Conservation (phyloP, 352 stramenopile genomes). For the Phytophthora fragariae region DNA sequence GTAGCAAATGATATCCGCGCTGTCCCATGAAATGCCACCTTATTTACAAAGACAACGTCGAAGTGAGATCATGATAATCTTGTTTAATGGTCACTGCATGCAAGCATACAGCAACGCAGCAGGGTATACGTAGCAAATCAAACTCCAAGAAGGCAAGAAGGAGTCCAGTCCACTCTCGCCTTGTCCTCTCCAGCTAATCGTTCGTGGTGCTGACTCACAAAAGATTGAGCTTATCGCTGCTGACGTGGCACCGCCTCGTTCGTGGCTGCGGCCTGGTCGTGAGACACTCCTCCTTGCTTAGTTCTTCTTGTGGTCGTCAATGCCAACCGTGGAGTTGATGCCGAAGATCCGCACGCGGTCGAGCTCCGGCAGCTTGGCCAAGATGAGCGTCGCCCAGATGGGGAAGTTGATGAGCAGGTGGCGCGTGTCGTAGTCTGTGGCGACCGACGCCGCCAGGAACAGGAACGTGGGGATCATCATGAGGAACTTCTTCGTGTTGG, state of each 20-base stretch:
- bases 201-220: constrained; percentile 35
- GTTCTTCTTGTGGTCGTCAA: constrained; percentile 91
- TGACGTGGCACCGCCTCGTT: constrained; percentile 5
- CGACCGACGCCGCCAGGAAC: constrained; percentile 86
- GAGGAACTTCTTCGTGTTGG: constrained; percentile 94
- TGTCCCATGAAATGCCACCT: background rate
- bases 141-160: constrained; percentile 30
- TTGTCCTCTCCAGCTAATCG: constrained; percentile 25
- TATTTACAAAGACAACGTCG: constrained; percentile 1
- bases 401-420: constrained; percentile 92
- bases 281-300: constrained; percentile 23
- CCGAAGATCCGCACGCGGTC: constrained; percentile 96
- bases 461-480: constrained; percentile 94
- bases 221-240: constrained; percentile 13
- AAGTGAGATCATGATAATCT: constrained; percentile 22
- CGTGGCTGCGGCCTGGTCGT: constrained; percentile 12
- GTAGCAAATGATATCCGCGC: too few relatives aligned
- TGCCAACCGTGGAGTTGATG: constrained; percentile 96
- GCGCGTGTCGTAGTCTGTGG: constrained; percentile 89
- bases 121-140: constrained; percentile 32
- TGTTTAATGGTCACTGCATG: constrained; percentile 27
- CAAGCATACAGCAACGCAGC: constrained; percentile 14
- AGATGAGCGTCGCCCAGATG: constrained; percentile 92
- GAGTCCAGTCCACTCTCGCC: constrained; percentile 20
- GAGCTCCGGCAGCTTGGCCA: constrained; percentile 94